Evolutionary conservation across 495 filamentous ascomycete genomes (phyloP).

Genomic region (Umbilicaria muhlenbergii): DNA sequence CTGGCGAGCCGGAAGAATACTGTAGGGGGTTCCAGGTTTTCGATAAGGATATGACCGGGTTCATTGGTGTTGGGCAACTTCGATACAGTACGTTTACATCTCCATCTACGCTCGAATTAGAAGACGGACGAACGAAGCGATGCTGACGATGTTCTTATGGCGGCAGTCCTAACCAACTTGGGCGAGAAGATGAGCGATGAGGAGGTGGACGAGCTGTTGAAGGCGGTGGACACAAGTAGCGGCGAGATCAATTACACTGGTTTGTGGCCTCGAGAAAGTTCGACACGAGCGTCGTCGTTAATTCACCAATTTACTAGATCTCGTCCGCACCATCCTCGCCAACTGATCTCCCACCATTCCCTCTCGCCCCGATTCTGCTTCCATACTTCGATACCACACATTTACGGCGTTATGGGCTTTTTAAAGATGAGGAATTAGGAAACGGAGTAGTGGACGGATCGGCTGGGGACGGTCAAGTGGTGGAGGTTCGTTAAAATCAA

Average conservation of each 20-base stretch:
- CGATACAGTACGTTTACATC: constrained; percentile 51
- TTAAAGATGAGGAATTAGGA: constrained; percentile 1
- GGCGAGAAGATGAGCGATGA: constrained; percentile 99
- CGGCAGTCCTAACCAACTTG: constrained; percentile 73
- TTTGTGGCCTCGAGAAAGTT: constrained; percentile 20
- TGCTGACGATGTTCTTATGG: not conserved
- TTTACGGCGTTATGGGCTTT: constrained; percentile 6
- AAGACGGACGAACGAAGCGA: not conserved
- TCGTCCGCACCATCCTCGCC: constrained; percentile 86
- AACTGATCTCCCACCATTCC: constrained; percentile 40
- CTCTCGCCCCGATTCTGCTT: constrained; percentile 15
- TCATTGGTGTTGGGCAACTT: constrained; percentile 91
- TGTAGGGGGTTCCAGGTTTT: constrained; percentile 97
- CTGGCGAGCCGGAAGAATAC: constrained; percentile 94
- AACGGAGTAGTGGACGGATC: constrained; percentile 1
- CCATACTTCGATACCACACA: constrained; percentile 4
- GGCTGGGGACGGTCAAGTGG: too few species aligned
- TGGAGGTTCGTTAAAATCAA: too few species aligned
- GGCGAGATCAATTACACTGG: constrained; percentile 96
- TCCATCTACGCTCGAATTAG: not conserved
- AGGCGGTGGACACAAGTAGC: constrained; percentile 85
- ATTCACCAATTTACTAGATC: constrained; percentile 34
- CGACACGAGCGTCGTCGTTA: constrained; percentile 2
- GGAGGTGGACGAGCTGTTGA: constrained; percentile 94
- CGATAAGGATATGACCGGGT: constrained; percentile 96